These are phyloP conservation scores for Mariannaea sp. DNA, from an alignment of 2,329 filamentous ascomycete genomes.

Conservation along the genomic window DNA sequence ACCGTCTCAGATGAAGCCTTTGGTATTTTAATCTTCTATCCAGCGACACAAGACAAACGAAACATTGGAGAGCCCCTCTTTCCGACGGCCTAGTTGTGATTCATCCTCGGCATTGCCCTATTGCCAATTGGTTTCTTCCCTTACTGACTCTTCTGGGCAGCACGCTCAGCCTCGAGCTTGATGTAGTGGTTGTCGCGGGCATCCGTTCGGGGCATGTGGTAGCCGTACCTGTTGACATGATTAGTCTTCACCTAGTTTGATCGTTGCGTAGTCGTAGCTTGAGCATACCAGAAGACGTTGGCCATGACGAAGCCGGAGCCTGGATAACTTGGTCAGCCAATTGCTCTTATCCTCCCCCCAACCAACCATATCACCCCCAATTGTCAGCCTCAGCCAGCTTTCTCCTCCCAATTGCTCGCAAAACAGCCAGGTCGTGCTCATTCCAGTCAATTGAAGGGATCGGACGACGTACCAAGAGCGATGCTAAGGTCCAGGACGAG, in stretches of 20 bases:
- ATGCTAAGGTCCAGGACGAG: constrained; percentile 62
- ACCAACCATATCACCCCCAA: constrained; percentile 34
- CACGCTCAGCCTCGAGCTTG: constrained; percentile 62
- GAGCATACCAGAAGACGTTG: constrained; percentile 62
- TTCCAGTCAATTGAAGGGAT: constrained; percentile 3
- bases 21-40: constrained; percentile 34
- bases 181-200: constrained; percentile 63
- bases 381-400: constrained; percentile 29
- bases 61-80: constrained; percentile 25
- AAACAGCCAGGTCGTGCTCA: constrained; percentile 9
- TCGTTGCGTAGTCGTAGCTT: not conserved
- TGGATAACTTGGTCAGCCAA: constrained; percentile 47
- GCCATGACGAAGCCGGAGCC: constrained; percentile 60
- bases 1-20: constrained; percentile 32
- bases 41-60: constrained; percentile 35
- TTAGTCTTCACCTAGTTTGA: constrained; percentile 10
- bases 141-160: constrained; percentile 44
- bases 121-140: constrained; percentile 6
- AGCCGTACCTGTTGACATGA: constrained; percentile 58
- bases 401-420: constrained; percentile 19
- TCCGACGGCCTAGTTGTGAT: constrained; percentile 24
- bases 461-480: constrained; percentile 56
- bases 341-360: constrained; percentile 19
- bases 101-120: constrained; percentile 11
- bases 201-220: constrained; percentile 63